Base-by-base conservation (phyloP, 1,139 yeast species). In the Kazachstania sp. region DNA sequence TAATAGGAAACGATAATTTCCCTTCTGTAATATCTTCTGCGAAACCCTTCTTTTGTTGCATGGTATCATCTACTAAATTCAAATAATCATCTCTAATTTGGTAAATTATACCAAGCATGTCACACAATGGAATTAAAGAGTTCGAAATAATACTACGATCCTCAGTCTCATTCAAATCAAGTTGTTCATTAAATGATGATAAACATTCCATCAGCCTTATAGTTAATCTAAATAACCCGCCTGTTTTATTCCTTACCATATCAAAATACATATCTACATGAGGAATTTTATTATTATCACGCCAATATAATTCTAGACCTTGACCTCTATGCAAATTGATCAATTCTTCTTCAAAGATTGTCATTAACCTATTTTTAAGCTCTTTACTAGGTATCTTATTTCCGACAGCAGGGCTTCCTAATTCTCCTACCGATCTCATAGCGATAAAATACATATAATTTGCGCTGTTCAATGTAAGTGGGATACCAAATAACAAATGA, bases 1-100 rank as follows among this genome's bases (percentile, higher is more conserved):
- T 75, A 7, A 88, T 79, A 0, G 96, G 96, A 52, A 86, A 82
- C 1, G 95, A 83, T 50, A 84, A 77, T 65, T 88, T 90, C 0
- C 97, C 97, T 63, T 88, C 97, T 0, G 88, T 77, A 37, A 88
- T 73, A 60, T 88, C 97, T 57, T 88, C 96, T 45, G 95, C 87
- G 47, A 75, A 78, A 0, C 96, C 96, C 65, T 88, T 87, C 70
- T 81, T 79, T 34, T 73, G 71, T 15, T 71, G 66, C 66, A 85
- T 81, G 31, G 68, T 65, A 12, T 66, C 68, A 49, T 78, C 78
- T 28, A 73, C 73, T 45, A 86, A 66, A 59, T 86, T 86, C 54
- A 84, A 66, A 55, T 81, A 81, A 61, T 87, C 96, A 60, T 88
- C 97, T 54, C 86, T 74, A 39, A 88, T 75, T 63, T 88, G 97